These are phyloP conservation scores for Boletus vinaceobasis DNA, from an alignment of 768 basidiomycete species.

Conservation along the genomic window DNA sequence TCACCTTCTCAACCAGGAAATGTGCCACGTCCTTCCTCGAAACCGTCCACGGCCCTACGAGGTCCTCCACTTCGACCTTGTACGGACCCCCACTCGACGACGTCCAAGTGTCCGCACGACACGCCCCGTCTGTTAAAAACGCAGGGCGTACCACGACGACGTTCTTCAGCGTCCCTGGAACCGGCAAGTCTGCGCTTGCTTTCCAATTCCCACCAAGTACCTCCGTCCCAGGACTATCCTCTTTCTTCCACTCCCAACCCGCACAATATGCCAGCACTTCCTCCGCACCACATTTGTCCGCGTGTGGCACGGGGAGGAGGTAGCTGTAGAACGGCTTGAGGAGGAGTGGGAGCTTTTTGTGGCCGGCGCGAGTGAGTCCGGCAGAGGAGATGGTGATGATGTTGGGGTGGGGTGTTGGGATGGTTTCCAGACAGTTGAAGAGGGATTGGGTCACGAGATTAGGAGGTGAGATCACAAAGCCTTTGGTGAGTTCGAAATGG, in stretches of 20 bases:
- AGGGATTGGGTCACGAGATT: conserved; percentile 60
- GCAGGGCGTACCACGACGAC: conserved; percentile 53
- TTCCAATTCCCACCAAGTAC: conserved; percentile 49
- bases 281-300: conserved; percentile 63
- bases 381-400: conserved; percentile 53
- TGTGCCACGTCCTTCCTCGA: conserved; percentile 65
- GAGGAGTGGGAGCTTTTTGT: conserved; percentile 43
- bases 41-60: conserved; percentile 44
- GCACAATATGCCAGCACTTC: conserved; percentile 44
- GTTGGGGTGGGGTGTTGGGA: conserved; percentile 46
- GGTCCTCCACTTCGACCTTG: conserved; percentile 40
- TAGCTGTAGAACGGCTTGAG: conserved; percentile 49
- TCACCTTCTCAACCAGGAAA: conserved; percentile 51
- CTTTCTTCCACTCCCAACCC: conserved; percentile 50
- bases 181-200: conserved; percentile 33
- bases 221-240: conserved; percentile 38
- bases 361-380: conserved; percentile 48
- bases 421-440: conserved; percentile 52
- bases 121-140: conserved; percentile 55
- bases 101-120: conserved; percentile 23
- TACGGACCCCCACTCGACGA: conserved; percentile 32
- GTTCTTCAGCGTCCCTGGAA: conserved; percentile 40
- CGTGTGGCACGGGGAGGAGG: conserved; percentile 45
- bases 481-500: conserved; percentile 45
- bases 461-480: conserved; percentile 45